These are phyloP conservation scores for Fusarium nematophilum DNA, from an alignment of 2,329 filamentous ascomycete genomes.

Conservation along the genomic window DNA sequence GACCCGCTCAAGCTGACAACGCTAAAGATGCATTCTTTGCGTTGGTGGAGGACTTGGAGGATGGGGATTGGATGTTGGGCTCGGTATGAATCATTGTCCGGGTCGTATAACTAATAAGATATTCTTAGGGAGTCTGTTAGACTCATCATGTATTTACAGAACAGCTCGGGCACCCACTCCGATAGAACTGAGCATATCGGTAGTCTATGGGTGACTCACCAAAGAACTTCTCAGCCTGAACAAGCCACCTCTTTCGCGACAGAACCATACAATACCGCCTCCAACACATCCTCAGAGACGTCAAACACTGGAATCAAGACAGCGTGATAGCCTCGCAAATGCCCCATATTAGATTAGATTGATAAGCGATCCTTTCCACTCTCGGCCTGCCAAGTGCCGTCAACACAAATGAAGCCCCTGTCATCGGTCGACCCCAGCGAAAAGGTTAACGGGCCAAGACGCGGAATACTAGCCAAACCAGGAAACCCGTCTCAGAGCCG, in stretches of 20 bases:
- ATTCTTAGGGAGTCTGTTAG: too few species aligned
- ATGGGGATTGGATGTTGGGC: background rate
- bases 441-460: background rate
- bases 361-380: background rate
- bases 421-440: background rate
- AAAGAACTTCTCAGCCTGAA: too few species aligned
- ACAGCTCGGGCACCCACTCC: too few species aligned
- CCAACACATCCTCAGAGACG: background rate
- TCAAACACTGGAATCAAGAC: background rate
- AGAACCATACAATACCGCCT: too few species aligned
- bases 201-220: too few species aligned
- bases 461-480: background rate
- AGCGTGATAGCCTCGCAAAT: constrained; percentile 7
- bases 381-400: background rate
- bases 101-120: too few species aligned
- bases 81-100: background rate
- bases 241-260: too few species aligned
- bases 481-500: too few species aligned
- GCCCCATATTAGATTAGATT: constrained; percentile 7
- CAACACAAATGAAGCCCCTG: background rate
- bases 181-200: too few species aligned
- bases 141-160: too few species aligned
- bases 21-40: background rate
- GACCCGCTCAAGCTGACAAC: background rate
- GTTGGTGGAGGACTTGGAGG: background rate